Conservation (phyloP, 768 basidiomycete species). For the Collybiopsis confluens region DNA sequence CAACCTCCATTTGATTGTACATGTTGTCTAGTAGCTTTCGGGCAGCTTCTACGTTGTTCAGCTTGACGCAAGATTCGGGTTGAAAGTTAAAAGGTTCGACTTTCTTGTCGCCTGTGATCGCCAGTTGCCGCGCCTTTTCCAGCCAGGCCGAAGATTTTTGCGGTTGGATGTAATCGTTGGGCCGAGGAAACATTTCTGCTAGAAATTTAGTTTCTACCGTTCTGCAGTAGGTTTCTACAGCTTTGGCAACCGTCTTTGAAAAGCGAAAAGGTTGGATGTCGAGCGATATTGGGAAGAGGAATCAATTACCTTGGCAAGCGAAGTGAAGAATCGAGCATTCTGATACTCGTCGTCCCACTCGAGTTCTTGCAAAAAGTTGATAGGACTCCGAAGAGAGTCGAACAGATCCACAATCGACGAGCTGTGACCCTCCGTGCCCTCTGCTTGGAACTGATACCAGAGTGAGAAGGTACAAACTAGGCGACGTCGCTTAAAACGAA, state of each 20-base stretch:
- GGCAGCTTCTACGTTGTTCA: conserved; percentile 95
- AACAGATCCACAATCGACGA: conserved; percentile 98
- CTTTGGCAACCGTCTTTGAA: conserved; percentile 83
- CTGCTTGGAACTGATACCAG: conserved; percentile 63
- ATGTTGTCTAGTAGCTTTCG: conserved; percentile 88
- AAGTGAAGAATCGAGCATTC: conserved; percentile 86
- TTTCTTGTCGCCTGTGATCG: conserved; percentile 80
- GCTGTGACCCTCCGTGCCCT: conserved; percentile 79
- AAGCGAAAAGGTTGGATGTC: neutral
- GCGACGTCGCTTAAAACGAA: conserved; percentile 22
- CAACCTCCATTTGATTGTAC: conserved; percentile 88
- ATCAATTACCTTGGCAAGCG: conserved; percentile 68
- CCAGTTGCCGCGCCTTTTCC: conserved; percentile 77
- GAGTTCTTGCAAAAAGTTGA: conserved; percentile 81
- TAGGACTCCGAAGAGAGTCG: conserved; percentile 87
- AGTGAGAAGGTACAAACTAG: conserved; percentile 1
- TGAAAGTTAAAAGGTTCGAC: conserved; percentile 94
- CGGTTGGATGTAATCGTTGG: conserved; percentile 72
- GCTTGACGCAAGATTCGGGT: conserved; percentile 91
- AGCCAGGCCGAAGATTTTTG: conserved; percentile 88
- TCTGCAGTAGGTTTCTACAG: conserved; percentile 87
- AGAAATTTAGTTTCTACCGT: conserved; percentile 87
- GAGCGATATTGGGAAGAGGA: neutral
- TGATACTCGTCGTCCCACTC: conserved; percentile 92
- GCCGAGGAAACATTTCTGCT: conserved; percentile 91